Base-by-base conservation (phyloP, 148 eudicot species). In the Heliosperma pusillum region DNA sequence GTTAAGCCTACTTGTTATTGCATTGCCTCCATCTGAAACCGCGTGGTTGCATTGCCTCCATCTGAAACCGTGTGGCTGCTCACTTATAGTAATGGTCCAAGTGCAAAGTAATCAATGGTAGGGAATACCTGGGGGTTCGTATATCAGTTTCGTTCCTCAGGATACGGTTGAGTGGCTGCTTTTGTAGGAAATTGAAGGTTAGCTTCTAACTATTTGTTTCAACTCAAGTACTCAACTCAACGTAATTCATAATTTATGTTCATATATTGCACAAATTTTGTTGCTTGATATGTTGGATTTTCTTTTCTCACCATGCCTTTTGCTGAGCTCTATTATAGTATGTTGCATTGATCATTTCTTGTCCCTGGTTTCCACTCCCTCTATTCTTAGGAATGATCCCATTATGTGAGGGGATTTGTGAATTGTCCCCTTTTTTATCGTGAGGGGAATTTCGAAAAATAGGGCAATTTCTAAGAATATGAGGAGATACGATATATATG, bases 1-100 rank as follows among this genome's bases (percentile, higher is more conserved):
- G 57, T 33, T 64, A 16, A 25, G 30, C 67, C 55, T 58, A 68
- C 68, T 72, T 56, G 10, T 72, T 11, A 30, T 62, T 66, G 58
- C 70, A 61, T 47, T 59, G 60, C 12, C 36, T 66, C 52, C 62
- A 5, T n/a, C 20, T 53, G 64, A 36, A 36, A 6, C 42, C 10
- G 63, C 29, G 72, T 56, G 26, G 30, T 8, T 56, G 50, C 52
- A n/a, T n/a, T n/a, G n/a, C n/a, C n/a, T n/a, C n/a, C n/a, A 42
- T 42, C 45, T 42, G 5, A 69, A 36, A 30, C 4, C 10, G 63
- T 47, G 73, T 44, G 29, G 33, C 10, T 57, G 52, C 55, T 71
- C 75, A 59, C 61, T 79, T 19, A 24, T 22, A n/a, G 47, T 66
- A 5, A 66, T 33, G 50, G 26, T 21, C 64, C 25, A 24, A 59